Evolutionary conservation across 352 stramenopile genomes (phyloP).

Genomic region (Phytophthora tubulina): DNA sequence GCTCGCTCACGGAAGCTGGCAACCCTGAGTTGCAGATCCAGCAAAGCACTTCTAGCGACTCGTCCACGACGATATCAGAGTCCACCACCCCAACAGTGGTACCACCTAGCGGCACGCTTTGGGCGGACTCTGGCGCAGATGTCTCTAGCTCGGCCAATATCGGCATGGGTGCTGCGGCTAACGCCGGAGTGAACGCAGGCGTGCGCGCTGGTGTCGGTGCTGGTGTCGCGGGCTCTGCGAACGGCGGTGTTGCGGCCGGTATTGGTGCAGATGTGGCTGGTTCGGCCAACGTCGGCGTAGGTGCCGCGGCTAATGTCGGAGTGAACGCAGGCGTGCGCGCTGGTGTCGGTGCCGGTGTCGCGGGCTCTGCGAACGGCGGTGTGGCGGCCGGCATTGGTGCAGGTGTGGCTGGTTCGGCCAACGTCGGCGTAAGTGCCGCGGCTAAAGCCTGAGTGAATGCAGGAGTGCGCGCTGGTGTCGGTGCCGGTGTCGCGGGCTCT

Average conservation of each 20-base stretch:
- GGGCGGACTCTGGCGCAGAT: too few relatives aligned
- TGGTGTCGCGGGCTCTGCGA: not conserved
- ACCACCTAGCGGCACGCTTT: not conserved
- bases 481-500: not conserved
- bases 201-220: not conserved
- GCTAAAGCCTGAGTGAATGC: not conserved
- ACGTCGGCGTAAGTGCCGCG: not conserved
- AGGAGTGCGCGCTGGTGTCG: not conserved
- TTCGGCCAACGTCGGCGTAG: constrained; percentile 2
- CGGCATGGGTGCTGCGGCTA: not conserved
- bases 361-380: not conserved
- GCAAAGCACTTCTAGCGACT: constrained; percentile 18
- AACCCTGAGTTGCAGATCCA: constrained; percentile 13
- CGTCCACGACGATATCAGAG: constrained; percentile 14
- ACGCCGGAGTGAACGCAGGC: not conserved
- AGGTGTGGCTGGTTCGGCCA: constrained; percentile 2
- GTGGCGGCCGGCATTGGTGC: constrained; percentile 1
- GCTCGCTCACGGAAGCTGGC: constrained; percentile 35
- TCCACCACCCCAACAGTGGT: constrained; percentile 9
- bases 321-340: not conserved
- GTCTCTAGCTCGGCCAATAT: not conserved
- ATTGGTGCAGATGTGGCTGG: not conserved
- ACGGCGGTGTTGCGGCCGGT: not conserved
- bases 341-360: not conserved
- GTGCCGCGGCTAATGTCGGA: not conserved